Evolutionary conservation across 352 stramenopile species (phyloP).

Genomic region (Phytophthora sp.): DNA sequence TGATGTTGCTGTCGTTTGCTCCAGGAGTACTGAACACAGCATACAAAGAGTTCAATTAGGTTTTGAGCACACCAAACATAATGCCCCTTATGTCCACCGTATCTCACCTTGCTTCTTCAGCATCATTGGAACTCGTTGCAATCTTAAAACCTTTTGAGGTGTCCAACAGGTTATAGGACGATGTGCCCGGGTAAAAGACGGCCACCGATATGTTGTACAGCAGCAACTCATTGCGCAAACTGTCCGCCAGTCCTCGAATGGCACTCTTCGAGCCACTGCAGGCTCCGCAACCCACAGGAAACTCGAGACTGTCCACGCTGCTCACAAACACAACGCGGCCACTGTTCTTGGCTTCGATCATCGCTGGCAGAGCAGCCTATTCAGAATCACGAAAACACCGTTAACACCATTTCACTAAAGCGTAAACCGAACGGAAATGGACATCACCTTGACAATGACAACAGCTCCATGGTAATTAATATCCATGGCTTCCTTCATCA

Average conservation of each 20-base stretch:
- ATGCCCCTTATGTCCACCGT: neutral
- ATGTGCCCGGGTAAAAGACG: constrained; percentile 90
- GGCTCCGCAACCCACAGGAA: constrained; percentile 87
- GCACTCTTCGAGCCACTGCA: constrained; percentile 93
- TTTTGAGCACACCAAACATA: neutral
- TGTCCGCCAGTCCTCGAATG: constrained; percentile 90
- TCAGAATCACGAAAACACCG: constrained; percentile 5
- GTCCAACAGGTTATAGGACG: constrained; percentile 31
- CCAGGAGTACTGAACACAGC: constrained; percentile 7
- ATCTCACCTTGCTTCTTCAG: constrained; percentile 19
- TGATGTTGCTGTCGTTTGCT: constrained; percentile 19
- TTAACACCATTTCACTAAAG: neutral
- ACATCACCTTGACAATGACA: constrained; percentile 54
- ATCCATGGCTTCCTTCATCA: constrained; percentile 55
- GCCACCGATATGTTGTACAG: constrained; percentile 82
- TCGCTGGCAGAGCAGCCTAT: constrained; percentile 53
- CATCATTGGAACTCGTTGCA: neutral
- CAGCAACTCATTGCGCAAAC: constrained; percentile 78
- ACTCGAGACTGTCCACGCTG: constrained; percentile 52
- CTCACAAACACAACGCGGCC: constrained; percentile 67
- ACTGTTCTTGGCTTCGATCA: constrained; percentile 53
- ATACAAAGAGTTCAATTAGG: constrained; percentile 8
- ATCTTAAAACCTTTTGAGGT: constrained; percentile 15
- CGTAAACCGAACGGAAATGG: neutral
- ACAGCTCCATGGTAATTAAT: constrained; percentile 71